Evolutionary conservation across 495 filamentous ascomycete genomes (phyloP), one percentile per base, ranked within the genome.

Genomic region (Penicillium parvum): DNA sequence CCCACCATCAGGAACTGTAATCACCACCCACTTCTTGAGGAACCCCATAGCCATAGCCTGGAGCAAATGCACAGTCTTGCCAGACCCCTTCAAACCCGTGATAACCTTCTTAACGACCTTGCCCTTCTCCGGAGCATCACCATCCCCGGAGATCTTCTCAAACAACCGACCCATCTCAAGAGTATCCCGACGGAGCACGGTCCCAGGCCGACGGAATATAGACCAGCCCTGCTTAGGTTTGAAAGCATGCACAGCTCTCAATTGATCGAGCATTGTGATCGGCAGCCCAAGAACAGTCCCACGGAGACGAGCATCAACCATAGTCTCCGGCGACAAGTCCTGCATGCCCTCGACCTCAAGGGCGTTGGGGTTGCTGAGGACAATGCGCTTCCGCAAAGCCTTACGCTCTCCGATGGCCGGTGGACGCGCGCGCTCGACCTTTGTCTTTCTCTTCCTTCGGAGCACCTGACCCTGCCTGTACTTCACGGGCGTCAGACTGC

Each of bases 341-440:
- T 66, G 55, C 59, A 94, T 66, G 14, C 77, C 83, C 17, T 66
- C 58, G 19, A 96, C 79, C 50, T 80, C 78, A 15, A 95, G 71
- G 25, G 92, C 92, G 69, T 96, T 97, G 55, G 84, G 83, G 66
- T 97, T 98, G 66, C 84, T 92, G 28, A 98, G 77, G 21, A 91
- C 81, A 45, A 98, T 84, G 41, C 86, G 79, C 71, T 94, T 96
- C 49, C 88, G 81, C 52, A 87, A 66, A 16, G 86, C 83, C 64
- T 88, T 96, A 55, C 90, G 82, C 71, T 96, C 88, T 43, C 90
- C 92, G 7, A 76, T 62, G 19, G 66, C 69, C 11, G 87, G 84
- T 4, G 75, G 71, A 59, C 81, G 63, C 21, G 53, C 35, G 35
- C 53, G 58, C 4, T 72, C 69, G 4, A 51, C 16, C 28, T 30